phyloP scores from a whole-genome alignment of 176 grass and related monocot genomes.

The Miscanthus lutarioriparius region DNA sequence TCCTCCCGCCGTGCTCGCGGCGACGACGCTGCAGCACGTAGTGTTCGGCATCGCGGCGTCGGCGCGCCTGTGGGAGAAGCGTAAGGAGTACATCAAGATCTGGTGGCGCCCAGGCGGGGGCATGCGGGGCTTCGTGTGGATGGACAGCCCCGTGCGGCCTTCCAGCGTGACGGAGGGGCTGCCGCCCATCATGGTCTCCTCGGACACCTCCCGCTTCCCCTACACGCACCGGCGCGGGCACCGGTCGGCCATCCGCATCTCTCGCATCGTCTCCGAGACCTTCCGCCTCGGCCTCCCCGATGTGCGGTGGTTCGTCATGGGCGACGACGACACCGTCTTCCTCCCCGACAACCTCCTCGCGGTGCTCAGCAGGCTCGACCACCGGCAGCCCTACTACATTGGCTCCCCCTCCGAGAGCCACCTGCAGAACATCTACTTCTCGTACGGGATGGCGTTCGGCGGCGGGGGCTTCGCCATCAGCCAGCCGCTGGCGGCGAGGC shows the following conservation, averaged over 20 bases:
- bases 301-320: conserved; percentile 93
- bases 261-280: conserved; percentile 95
- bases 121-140: conserved; percentile 95
- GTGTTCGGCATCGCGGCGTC: conserved; percentile 98
- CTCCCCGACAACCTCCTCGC: conserved; percentile 78
- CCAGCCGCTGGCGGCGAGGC: conserved; percentile 62
- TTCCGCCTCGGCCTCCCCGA: conserved; percentile 69
- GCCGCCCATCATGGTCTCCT: conserved; percentile 66
- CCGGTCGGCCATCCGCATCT: conserved; percentile 93
- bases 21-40: conserved; percentile 83
- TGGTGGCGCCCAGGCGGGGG: conserved; percentile 66
- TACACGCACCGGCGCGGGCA: conserved; percentile 83
- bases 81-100: conserved; percentile 95
- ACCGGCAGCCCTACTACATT: conserved; percentile 91
- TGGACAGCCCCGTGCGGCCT: conserved; percentile 65
- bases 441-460: conserved; percentile 93
- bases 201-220: conserved; percentile 69
- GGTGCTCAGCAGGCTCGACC: conserved; percentile 70
- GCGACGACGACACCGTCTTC: conserved; percentile 98
- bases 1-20: conserved; percentile 14
- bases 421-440: conserved; percentile 94
- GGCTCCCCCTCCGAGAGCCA: conserved; percentile 88
- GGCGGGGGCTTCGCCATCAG: conserved; percentile 94
- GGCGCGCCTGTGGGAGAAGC: conserved; percentile 71
- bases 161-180: conserved; percentile 52